Evolutionary conservation across 163 green algal species (phyloP), one percentile per base, ranked within the genome.

Genomic region (Volvox carteri): DNA sequence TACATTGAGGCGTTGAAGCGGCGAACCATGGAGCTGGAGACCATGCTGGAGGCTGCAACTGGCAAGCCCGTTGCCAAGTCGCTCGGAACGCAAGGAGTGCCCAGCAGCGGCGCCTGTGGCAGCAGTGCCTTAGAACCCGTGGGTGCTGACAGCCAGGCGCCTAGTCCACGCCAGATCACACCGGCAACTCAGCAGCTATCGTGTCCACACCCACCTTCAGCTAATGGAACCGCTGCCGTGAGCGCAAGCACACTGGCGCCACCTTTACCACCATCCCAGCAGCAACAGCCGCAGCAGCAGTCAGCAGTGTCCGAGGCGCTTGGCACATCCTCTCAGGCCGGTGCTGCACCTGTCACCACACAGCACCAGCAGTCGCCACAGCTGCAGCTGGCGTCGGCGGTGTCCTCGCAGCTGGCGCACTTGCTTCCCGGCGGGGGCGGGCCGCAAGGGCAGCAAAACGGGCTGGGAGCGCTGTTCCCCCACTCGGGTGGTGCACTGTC

Each of bases 1-100:
- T 97, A 97, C 79, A 94, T 98, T 30, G 86, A 95, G 54, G 7
- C 50, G 16, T 89, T 98, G 28, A 93, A 96, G 90, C 54, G 48
- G 33, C 91, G 93, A 4, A 90, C 95, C n/a, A 23, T 65, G 5
- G 92, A 96, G 25, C 92, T 98, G 23, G 94, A 98, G 65, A 12
- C 48, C 1, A 30, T 46, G 67, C 44, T 88, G 12, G 81, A 80
- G 48, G 25, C 35, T 18, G 48, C 68, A 0, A 81, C 81, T 0
- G 81, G 81, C 60, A 80, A 80, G 48, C 81, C 81, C 4, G 48
- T 80, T 4, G 7, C 81, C 23, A 80, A 80, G 23, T 73, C 81
- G 18, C 44, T 87, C 14, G 46, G 25, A 14, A n/a, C 35, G 30
- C 62, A 84, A 44, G 76, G 72, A 11, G 37, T 79, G 1, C 18